Conservation (phyloP, 805 yeast genomes). For the Candida boidinii region DNA sequence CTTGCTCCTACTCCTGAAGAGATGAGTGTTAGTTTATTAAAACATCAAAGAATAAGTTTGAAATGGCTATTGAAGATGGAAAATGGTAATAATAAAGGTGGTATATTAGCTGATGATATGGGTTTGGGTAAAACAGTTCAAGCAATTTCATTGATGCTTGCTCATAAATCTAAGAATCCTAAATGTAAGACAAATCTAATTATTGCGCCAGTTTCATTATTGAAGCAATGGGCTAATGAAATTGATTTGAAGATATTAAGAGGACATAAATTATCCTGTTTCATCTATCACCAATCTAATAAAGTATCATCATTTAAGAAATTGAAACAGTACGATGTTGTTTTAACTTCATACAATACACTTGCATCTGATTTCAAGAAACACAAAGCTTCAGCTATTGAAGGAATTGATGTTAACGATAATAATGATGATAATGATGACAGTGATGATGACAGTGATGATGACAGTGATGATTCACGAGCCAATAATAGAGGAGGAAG, state of each 20-base stretch:
- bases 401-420: conserved; percentile 18
- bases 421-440: conserved; percentile 26
- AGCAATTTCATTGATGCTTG: conserved; percentile 50
- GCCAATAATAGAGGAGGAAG: no score
- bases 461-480: no score
- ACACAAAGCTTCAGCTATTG: conserved; percentile 38
- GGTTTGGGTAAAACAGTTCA: conserved; percentile 76
- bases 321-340: conserved; percentile 54
- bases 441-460: no score
- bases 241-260: conserved; percentile 52
- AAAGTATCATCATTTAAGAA: conserved; percentile 34
- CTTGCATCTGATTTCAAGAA: conserved; percentile 68
- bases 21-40: conserved; percentile 31
- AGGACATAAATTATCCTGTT: conserved; percentile 34
- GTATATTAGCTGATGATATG: conserved; percentile 78
- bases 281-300: conserved; percentile 51
- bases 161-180: conserved; percentile 25
- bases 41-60: conserved; percentile 79
- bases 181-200: conserved; percentile 52
- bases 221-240: conserved; percentile 83
- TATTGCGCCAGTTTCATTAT: conserved; percentile 85
- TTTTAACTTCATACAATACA: conserved; percentile 75
- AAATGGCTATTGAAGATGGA: conserved; percentile 77
- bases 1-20: conserved; percentile 61
- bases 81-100: conserved; percentile 47